Base-by-base conservation (phyloP, 768 basidiomycete genomes). In the Lentinula sp. region DNA sequence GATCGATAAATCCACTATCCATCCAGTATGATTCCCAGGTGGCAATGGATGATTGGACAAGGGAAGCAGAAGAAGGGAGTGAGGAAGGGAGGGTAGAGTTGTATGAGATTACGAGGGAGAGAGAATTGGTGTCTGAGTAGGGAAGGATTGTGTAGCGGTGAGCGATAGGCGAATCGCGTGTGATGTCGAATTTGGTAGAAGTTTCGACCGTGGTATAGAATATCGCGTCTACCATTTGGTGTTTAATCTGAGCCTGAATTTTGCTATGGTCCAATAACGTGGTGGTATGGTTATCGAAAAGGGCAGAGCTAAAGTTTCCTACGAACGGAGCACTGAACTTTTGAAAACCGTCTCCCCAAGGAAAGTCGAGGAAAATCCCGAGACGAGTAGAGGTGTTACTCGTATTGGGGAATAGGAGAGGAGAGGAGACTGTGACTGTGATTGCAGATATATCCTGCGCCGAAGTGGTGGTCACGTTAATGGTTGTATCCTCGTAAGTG, bases 271-370 rank as follows among this genome's bases (percentile, higher is more conserved):
- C 58, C 13, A 63, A 54, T 39, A 82, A 69, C 0, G 66, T 64
- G 3, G 84, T 83, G 2, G 79, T 81, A 62, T 85, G 84, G 50
- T 77, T 80, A 13, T 72, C 67, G 0, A 79, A 76, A 46, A 72
- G 73, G 43, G 55, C 41, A 23, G 55, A 16, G 62, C 80, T 77
- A 71, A 71, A 84, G n/a, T 68, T 68, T 2, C 85, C 85, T 0
- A 86, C 85, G 64, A 83, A 84, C 0, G 84, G 84, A 4, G 80
- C 83, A 16, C 76, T 76, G 67, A 85, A 86, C 66, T 85, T 84
- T 16, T 68, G 61, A 16, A 66, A 71, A n/a, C 85, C 85, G 62
- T 83, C 83, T 68, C 82, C 82, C 82, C 82, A 86, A 6, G 83
- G 83, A 63, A 82, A 85, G 67, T 86, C 83, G 12, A 86, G 63